Conservation (phyloP, 2,329 filamentous ascomycete species). For the Diplodia scrobiculata region DNA sequence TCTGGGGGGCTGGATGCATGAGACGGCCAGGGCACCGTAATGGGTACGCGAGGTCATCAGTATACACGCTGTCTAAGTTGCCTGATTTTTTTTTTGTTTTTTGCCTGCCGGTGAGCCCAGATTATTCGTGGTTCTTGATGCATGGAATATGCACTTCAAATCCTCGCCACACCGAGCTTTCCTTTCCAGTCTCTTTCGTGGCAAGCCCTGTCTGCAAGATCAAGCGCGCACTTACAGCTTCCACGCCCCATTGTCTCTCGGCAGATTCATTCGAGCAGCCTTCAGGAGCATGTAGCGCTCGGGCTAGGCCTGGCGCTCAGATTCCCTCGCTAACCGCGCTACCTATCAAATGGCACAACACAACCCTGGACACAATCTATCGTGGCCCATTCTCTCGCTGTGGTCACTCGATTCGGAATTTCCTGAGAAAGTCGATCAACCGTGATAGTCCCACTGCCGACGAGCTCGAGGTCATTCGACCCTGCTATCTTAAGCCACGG, state of each 20-base stretch:
- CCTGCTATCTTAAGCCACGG: conserved; percentile 2
- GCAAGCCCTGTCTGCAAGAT: neutral
- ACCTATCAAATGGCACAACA: neutral
- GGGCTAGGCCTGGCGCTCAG: neutral
- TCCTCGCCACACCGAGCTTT: neutral
- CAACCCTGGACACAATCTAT: neutral
- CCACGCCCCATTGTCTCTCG: neutral
- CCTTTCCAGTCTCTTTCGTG: neutral
- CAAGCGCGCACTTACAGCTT: neutral
- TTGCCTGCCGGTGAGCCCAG: neutral
- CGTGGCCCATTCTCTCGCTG: neutral
- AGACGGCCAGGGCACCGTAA: neutral
- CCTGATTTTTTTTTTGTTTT: neutral
- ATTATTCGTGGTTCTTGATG: neutral
- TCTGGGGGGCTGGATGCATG: neutral
- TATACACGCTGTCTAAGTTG: neutral
- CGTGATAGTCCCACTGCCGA: neutral
- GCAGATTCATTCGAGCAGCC: neutral
- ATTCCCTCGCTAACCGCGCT: neutral
- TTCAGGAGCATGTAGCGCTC: neutral
- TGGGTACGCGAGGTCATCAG: neutral
- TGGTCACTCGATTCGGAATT: neutral
- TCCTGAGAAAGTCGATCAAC: neutral
- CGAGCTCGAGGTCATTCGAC: neutral
- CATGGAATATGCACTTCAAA: neutral